phyloP scores from a whole-genome alignment of 2,329 filamentous ascomycete species.

The Akanthomyces lecanii region DNA sequence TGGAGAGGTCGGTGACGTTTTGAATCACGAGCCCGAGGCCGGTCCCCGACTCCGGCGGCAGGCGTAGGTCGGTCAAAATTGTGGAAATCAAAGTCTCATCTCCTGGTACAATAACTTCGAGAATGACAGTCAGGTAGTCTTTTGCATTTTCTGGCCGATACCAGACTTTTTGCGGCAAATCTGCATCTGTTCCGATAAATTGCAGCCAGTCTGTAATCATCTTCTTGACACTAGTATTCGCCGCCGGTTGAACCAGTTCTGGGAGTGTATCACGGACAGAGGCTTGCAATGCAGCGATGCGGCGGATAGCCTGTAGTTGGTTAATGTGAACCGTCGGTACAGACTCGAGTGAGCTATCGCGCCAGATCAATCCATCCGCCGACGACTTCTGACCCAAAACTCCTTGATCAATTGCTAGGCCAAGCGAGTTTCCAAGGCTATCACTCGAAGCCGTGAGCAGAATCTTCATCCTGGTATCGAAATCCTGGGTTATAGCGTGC shows the following conservation, averaged over 20 bases:
- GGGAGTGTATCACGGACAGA: background rate
- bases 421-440: background rate
- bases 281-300: constrained; percentile 10
- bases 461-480: constrained; percentile 12
- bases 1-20: constrained; percentile 3
- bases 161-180: constrained; percentile 1
- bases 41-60: background rate
- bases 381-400: background rate
- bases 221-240: constrained; percentile 2
- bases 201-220: constrained; percentile 8
- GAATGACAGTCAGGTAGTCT: constrained; percentile 7
- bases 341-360: background rate
- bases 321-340: background rate
- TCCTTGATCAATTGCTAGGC: constrained; percentile 4
- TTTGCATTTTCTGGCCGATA: background rate
- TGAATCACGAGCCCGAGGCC: constrained; percentile 1
- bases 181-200: background rate
- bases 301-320: constrained; percentile 5
- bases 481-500: constrained; percentile 11
- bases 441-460: constrained; percentile 5
- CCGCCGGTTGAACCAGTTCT: background rate
- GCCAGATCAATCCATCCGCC: background rate
- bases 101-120: constrained; percentile 9
- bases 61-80: constrained; percentile 8
- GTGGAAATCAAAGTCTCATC: constrained; percentile 6